Base-by-base conservation (phyloP, 768 basidiomycete genomes). In the Lactifluus subvellereus region DNA sequence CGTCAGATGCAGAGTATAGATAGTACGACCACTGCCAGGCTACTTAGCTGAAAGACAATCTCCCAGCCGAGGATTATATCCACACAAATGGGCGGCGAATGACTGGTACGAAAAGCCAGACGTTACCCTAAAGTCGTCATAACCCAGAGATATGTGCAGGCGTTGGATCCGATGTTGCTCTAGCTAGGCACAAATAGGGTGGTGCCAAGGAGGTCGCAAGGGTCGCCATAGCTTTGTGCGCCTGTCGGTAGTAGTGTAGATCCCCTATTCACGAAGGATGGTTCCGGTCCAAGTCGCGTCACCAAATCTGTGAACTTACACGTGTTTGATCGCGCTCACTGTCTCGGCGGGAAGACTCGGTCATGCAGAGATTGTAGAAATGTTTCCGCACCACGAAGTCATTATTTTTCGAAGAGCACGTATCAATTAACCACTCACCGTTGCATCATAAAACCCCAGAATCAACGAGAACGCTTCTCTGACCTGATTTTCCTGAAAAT, bases 281-380 rank as follows among this genome's bases (percentile, higher is more conserved):
- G 27, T 43, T 38, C 47, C 33, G 42, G 64, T 57, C 53, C 32
- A n/a, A 49, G 65, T 57, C 27, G 62, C 3, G n/a, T 50, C 49
- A n/a, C 13, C 37, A n/a, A 37, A 40, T 49, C 4, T 22, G 32
- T 32, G n/a, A 32, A 69, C 88, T 52, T 71, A 93, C 94, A 62
- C 91, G 80, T 59, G 78, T 78, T 16, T 70, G 71, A 71, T 97
- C 94, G 54, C 84, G 77, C 62, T 80, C 77, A 61, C 86, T 82
- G 68, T 97, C 95, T 64, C 87, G 77, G 35, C 88, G 80, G 3
- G 90, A 85, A 2, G 94, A 91, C 73, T 95, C 93, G 0, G 89
- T 84, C 58, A 97, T 74, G 48, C 92, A 93, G 71, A 89, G 85
- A 67, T 92, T 89, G 71, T 95, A 97, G 66, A 98, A 86, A 64